phyloP scores from a whole-genome alignment of 768 basidiomycete genomes.

The Panaeolus papilionaceus region DNA sequence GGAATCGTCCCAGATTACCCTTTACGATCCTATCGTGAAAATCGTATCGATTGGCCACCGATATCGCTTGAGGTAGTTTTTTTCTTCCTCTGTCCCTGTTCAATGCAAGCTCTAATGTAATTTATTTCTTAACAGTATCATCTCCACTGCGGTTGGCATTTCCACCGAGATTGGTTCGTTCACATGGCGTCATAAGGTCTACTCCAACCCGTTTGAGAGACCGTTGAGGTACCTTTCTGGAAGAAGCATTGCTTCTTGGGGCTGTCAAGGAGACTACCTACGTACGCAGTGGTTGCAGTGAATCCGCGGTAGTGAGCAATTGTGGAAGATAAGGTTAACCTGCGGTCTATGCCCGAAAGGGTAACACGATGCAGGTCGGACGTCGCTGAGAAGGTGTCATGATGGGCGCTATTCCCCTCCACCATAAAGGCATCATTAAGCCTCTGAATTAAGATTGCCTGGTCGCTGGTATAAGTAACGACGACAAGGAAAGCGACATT shows the following conservation, averaged over 20 bases:
- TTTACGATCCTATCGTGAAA: not conserved
- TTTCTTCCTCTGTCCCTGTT: not conserved
- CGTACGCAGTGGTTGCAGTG: constrained; percentile 1
- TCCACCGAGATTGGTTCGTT: constrained; percentile 2
- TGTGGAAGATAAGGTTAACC: constrained; percentile 13
- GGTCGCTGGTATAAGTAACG: not conserved
- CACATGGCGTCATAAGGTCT: constrained; percentile 8
- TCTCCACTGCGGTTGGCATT: not conserved
- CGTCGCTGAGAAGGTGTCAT: constrained; percentile 12
- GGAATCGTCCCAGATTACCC: not conserved
- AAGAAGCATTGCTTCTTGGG: constrained; percentile 1
- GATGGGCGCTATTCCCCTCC: constrained; percentile 6
- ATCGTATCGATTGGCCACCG: constrained; percentile 2
- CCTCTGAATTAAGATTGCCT: not conserved
- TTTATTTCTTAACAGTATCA: not conserved
- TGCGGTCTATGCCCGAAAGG: constrained; percentile 15
- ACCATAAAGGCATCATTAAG: not conserved
- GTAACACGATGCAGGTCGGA: constrained; percentile 13
- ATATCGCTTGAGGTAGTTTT: not conserved
- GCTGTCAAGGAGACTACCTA: constrained; percentile 7
- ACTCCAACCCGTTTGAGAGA: not conserved
- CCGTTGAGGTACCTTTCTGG: not conserved
- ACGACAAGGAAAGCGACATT: not conserved
- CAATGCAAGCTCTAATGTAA: not conserved
- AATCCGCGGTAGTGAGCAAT: constrained; percentile 11